Evolutionary conservation across 73 alveolate genomes (phyloP).

Genomic region (Paramecium sexaurelia): DNA sequence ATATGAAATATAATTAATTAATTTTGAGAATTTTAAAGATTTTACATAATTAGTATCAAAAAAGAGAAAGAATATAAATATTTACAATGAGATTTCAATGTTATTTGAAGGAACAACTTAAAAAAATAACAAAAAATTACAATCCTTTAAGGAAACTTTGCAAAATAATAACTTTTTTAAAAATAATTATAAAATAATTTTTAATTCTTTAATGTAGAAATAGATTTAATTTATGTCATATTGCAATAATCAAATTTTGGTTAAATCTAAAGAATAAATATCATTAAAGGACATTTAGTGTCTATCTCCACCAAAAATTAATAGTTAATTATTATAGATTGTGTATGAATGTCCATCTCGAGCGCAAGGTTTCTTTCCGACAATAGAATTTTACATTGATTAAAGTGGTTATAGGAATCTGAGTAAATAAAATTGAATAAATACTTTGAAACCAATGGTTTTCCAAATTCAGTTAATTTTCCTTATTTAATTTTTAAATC

Average conservation of each 20-base stretch:
- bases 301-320: conserved; percentile 93
- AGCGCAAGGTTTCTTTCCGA: conserved; percentile 86
- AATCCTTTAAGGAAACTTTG: too few species aligned
- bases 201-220: too few species aligned
- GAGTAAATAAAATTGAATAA: not conserved
- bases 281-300: conserved; percentile 88
- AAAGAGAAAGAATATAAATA: too few species aligned
- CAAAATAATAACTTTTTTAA: too few species aligned
- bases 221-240: too few species aligned
- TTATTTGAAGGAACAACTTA: too few species aligned
- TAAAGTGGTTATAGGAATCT: conserved; percentile 63
- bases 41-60: too few species aligned
- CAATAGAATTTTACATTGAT: conserved; percentile 5
- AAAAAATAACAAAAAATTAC: too few species aligned
- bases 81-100: too few species aligned
- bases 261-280: conserved; percentile 67
- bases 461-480: conserved; percentile 63
- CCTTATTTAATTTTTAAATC: conserved; percentile 58
- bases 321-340: conserved; percentile 69
- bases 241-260: not conserved
- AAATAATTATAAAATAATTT: too few species aligned
- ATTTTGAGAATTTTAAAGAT: too few species aligned
- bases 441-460: conserved; percentile 51
- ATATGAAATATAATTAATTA: too few species aligned
- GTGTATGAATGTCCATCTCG: conserved; percentile 90